Base-by-base conservation (phyloP, 1,284 basidiomycete species). In the Schizopora paradoxa region DNA sequence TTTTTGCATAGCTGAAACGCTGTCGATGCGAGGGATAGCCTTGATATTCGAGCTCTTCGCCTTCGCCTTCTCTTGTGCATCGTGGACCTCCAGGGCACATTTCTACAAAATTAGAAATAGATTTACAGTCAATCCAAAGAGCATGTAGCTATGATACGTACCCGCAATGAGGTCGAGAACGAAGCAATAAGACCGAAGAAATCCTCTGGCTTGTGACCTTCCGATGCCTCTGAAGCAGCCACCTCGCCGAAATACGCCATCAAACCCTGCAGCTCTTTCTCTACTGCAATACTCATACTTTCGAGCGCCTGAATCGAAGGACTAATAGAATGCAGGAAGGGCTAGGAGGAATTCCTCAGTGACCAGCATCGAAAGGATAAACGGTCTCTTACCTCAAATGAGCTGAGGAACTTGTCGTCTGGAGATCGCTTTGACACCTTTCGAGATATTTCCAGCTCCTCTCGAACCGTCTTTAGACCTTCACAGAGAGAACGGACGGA, bases 111-210 rank as follows among this genome's bases (percentile, higher is more conserved):
- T 41, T 2, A 26, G 39, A 1, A 29, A 38, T 37, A 28, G 29
- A 39, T 42, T 5, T 35, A 11, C 6, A 39, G 49, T n/a, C 52
- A 7, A 2, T 1, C 26, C 49, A 16, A 38, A 39, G 43, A 31
- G 27, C 23, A 5, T 36, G 14, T 14, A 42, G 13, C 19, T 31
- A 4, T 18, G 13, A 29, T n/a, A 55, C 65, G 47, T 51, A 79
- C 83, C 74, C 84, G 82, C 16, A 91, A 65, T 3, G 78, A 77
- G 0, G 77, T 76, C 0, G 86, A 86, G 62, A 92, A 93, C 0
- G 79, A 76, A 14, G 77, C 67, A 22, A 92, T 74, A 42, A 84
- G 66, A 1, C 73, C 76, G 56, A 93, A 91, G 57, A 93, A 80
- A 49, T 86, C 83, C 57, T 93, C 91, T 0, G 84, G 76, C 55